These are phyloP conservation scores for Daphne laureola DNA, from an alignment of 441 rosid genomes.

Conservation along the genomic window DNA sequence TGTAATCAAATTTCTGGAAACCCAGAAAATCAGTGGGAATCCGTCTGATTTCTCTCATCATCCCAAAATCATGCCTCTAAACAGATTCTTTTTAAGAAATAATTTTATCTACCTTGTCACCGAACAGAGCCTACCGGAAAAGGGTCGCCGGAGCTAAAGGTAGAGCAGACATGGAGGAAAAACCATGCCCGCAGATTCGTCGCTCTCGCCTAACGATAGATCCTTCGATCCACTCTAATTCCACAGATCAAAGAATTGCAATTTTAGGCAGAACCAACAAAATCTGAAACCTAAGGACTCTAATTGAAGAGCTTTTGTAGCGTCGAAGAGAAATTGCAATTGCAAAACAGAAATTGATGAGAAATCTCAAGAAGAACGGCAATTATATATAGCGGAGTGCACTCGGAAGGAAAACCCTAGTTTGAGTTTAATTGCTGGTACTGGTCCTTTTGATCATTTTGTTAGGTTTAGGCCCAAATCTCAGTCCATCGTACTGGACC, in stretches of 20 bases:
- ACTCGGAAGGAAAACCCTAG: no score
- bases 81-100: neutral
- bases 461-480: no score
- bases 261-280: constrained; percentile 27
- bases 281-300: neutral
- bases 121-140: constrained; percentile 15
- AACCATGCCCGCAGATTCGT: constrained; percentile 11
- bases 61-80: constrained; percentile 11
- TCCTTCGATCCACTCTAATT: constrained; percentile 27
- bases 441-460: no score
- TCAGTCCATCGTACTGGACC: no score
- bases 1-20: constrained; percentile 18
- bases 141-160: constrained; percentile 46
- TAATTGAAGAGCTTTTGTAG: no score
- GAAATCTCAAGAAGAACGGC: no score
- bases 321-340: no score
- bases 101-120: constrained; percentile 50
- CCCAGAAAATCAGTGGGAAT: constrained; percentile 53
- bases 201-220: constrained; percentile 51
- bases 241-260: constrained; percentile 36
- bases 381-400: no score
- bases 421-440: no score
- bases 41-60: constrained; percentile 56
- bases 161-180: constrained; percentile 20
- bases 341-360: no score